Evolutionary conservation across 2,329 filamentous ascomycete species (phyloP).

Genomic region (Pseudocercospora musae): DNA sequence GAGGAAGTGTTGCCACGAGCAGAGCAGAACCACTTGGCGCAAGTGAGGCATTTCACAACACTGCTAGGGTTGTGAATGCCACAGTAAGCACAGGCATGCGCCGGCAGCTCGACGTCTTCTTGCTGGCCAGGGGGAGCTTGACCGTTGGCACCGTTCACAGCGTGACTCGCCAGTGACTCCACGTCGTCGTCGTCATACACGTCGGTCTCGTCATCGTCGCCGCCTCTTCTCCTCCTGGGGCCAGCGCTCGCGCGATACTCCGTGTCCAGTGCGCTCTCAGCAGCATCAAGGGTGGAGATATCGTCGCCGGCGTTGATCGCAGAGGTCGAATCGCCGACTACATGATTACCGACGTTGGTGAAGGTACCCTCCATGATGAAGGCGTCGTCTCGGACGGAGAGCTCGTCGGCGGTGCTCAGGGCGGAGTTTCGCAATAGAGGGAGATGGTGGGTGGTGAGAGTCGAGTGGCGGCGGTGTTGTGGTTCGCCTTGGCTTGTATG

Average conservation of each 20-base stretch:
- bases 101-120: conserved; percentile 78
- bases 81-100: conserved; percentile 96
- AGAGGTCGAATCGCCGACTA: conserved; percentile 77
- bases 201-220: conserved; percentile 87
- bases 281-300: conserved; percentile 45
- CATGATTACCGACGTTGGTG: conserved; percentile 80
- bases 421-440: neutral
- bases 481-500: neutral
- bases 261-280: conserved; percentile 77
- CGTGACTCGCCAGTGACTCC: conserved; percentile 73
- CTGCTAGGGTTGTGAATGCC: conserved; percentile 94
- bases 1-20: conserved; percentile 94
- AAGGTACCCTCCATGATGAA: conserved; percentile 76
- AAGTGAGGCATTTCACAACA: conserved; percentile 93
- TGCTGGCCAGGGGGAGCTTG: conserved; percentile 60
- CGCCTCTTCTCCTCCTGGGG: conserved; percentile 65
- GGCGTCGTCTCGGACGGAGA: neutral
- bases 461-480: conserved; percentile 7
- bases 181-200: conserved; percentile 65
- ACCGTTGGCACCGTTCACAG: conserved; percentile 71
- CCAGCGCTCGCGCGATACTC: conserved; percentile 54
- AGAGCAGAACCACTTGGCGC: conserved; percentile 99
- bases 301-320: conserved; percentile 86
- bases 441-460: neutral
- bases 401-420: neutral